Evolutionary conservation across 164 flowering plant genomes (phyloP).

Genomic region (Vitis rotundifolia): DNA sequence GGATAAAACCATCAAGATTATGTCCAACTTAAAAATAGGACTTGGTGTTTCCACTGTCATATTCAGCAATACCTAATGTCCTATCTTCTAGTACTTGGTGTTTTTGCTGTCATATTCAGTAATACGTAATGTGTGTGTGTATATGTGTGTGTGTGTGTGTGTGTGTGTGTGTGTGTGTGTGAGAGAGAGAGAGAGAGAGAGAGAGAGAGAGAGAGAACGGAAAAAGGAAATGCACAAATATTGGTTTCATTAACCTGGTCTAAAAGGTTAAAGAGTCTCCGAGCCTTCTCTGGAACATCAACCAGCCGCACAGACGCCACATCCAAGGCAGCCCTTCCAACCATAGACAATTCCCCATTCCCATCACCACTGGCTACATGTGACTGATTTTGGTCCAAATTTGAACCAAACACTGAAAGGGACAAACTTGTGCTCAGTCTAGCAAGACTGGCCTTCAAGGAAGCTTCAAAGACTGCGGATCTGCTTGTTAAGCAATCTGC

Average conservation of each 20-base stretch:
- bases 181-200: not conserved
- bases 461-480: slow-evolving; percentile 97
- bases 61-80: not conserved
- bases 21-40: not conserved
- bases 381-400: slow-evolving; percentile 59
- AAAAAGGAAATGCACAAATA: no score
- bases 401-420: slow-evolving; percentile 72
- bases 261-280: slow-evolving; percentile 76
- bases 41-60: not conserved
- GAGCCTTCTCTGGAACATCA: slow-evolving; percentile 90
- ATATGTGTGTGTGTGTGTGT: no score
- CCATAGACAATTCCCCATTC: slow-evolving; percentile 47
- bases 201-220: not conserved
- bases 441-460: slow-evolving; percentile 88
- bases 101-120: no score
- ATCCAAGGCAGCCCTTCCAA: slow-evolving; percentile 84
- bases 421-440: slow-evolving; percentile 87
- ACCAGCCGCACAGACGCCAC: slow-evolving; percentile 80
- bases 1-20: not conserved
- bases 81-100: no score
- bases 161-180: no score
- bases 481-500: slow-evolving; percentile 94
- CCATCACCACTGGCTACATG: slow-evolving; percentile 41
- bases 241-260: slow-evolving; percentile 60
- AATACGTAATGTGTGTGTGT: no score